Evolutionary conservation across 441 rosid species (phyloP), one percentile per base, ranked within the genome.

Genomic region (Metrosideros polymorpha): DNA sequence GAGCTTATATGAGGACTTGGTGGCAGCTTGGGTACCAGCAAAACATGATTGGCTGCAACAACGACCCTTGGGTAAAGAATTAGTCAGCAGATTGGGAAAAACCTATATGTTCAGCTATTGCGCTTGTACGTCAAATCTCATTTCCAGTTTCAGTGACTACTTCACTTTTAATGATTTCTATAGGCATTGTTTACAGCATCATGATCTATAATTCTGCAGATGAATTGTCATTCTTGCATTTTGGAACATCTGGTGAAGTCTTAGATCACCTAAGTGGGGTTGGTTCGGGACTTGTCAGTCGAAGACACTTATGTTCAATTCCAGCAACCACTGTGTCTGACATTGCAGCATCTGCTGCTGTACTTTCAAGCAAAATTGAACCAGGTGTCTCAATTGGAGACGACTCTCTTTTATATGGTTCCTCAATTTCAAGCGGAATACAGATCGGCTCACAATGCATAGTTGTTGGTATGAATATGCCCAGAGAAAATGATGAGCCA

Each of bases 1-100:
- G 97, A 97, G 98, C 93, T 95, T 97, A 88, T 96, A 97, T 90
- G 99, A 97, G 91, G 99, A 97, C 92, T 90, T 97, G 90, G 98
- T 95, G 61, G 99, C 98, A 50, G 98, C 98, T 87, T 97, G 99
- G 99, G 99, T 97, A 51, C 99, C 99, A 24, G 92, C 93, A 83
- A 95, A 95, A 92, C 99, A 97, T 93, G 95, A 92, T 54, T 96
- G 99, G 99, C 90, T 97, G 85, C 88, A 86, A 84, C 86, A 83
- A 86, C 95, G 95, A 51, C 97, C 98, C 84, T 71, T 94, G 89
- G 98, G 99, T 55, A 89, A 94, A 89, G 94, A 92, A 88, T 92
- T 97, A 57, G 92, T 95, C 75, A 86, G 90, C 89, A 93, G 87
- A 88, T 91, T 97, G 89, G 99, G 99, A 85, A 92, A 91, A 88